Evolutionary conservation across 768 basidiomycete species (phyloP).

Genomic region (Pisolithus orientalis): DNA sequence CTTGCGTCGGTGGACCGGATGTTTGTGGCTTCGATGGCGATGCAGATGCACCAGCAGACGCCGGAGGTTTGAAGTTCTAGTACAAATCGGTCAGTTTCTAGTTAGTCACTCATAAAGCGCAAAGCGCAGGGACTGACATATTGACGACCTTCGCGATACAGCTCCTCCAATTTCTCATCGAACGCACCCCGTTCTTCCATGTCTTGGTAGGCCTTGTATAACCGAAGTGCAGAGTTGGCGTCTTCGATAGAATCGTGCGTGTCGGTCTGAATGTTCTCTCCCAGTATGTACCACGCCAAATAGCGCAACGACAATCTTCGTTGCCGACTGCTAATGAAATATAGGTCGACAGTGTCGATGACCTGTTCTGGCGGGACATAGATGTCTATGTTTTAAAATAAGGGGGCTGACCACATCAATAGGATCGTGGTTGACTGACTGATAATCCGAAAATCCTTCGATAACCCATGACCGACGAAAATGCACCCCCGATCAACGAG

Average conservation of each 20-base stretch:
- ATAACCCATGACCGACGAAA: slow-evolving; percentile 94
- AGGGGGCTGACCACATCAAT: neutral
- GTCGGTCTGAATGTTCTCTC: slow-evolving; percentile 87
- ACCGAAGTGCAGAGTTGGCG: slow-evolving; percentile 74
- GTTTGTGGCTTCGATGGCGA: neutral
- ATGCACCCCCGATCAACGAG: slow-evolving; percentile 93
- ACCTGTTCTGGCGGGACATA: slow-evolving; percentile 94
- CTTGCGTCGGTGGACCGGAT: neutral
- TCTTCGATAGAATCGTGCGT: slow-evolving; percentile 99
- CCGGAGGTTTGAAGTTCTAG: slow-evolving; percentile 57
- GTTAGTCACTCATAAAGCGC: neutral
- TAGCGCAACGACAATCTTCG: slow-evolving; percentile 89
- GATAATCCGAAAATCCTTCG: slow-evolving; percentile 97
- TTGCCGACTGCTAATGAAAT: slow-evolving; percentile 74
- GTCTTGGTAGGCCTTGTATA: slow-evolving; percentile 77
- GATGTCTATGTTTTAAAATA: slow-evolving; percentile 54
- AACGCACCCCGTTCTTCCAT: slow-evolving; percentile 74
- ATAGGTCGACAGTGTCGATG: slow-evolving; percentile 96
- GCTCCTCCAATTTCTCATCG: slow-evolving; percentile 81
- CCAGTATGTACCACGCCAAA: slow-evolving; percentile 89
- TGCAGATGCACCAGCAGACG: slow-evolving; percentile 10
- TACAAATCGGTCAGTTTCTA: slow-evolving; percentile 1
- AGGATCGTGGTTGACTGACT: slow-evolving; percentile 47
- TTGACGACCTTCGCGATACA: slow-evolving; percentile 74
- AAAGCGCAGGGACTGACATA: slow-evolving; percentile 41